Evolutionary conservation across 2,329 filamentous ascomycete genomes (phyloP), one percentile per base, ranked within the genome.

Genomic region (Parascedosporium putredinis): DNA sequence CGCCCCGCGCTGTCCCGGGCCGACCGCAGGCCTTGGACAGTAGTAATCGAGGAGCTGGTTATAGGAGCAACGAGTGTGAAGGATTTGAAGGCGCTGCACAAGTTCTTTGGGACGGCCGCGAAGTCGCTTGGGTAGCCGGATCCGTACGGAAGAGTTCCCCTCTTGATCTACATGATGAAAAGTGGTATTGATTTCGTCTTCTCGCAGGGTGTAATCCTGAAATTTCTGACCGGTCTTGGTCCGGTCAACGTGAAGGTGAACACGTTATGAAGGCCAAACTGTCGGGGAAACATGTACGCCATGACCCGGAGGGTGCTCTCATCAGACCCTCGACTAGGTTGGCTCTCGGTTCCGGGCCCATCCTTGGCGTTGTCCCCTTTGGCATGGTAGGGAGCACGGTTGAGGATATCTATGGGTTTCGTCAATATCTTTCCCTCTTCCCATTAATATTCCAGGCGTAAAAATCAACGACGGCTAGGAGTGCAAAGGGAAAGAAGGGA

Each of bases 251-350:
- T 70, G 67, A 82, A 86, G 0, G 82, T 88, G 61, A 97, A 96
- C n/a, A 85, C 88, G 64, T 97, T 98, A 60, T 95, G 88, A 3
- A 98, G 70, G 12, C 80, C 79, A 60, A 95, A 97, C 59, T 97
- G 90, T 9, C 84, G 76, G 27, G 93, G 93, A 57, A 98, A 98
- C 1, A 98, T 82, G 64, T 97, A 91, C 72, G 91, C 93, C 77
- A 95, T 79, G 18, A 95, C 67, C 56, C 85, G 86, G 9, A 81
- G 60, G 0, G 81, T 86, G 54, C 84, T 76, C 10, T 65, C 60
- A 1, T 70, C 18, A 45, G 40, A 45, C 29, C 14, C 23, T 3
- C 23, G 27, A 4, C 22, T 45, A 45, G 4, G 22, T 14, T 7
- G 7, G 9, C 22, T 12, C 7, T 27, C 33, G 3, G 3, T 18